phyloP scores from a whole-genome alignment of 2,329 filamentous ascomycete species.

The Amesomyces nigricolor region DNA sequence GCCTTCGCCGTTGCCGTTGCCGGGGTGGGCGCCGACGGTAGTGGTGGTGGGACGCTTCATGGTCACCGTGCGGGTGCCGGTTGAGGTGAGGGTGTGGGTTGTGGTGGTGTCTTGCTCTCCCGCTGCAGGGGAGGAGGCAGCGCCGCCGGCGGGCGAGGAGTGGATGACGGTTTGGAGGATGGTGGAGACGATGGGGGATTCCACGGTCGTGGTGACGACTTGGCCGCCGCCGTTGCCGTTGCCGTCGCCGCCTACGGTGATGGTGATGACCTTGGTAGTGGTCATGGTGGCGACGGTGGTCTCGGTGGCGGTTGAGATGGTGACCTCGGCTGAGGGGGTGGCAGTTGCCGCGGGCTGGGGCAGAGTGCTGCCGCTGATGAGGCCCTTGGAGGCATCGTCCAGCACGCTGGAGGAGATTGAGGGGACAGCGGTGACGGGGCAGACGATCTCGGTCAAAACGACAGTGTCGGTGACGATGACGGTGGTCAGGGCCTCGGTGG shows the following conservation, averaged over 20 bases:
- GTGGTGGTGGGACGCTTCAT: conserved; percentile 17
- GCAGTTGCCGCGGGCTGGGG: conserved; percentile 29
- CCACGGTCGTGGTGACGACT: conserved; percentile 27
- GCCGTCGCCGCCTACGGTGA: conserved; percentile 25
- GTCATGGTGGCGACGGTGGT: conserved; percentile 24
- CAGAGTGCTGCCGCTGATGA: conserved; percentile 36
- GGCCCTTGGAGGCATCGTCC: conserved; percentile 29
- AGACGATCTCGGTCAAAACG: conserved; percentile 36
- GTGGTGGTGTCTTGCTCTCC: conserved; percentile 21
- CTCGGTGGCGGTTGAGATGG: conserved; percentile 15
- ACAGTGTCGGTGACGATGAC: conserved; percentile 37
- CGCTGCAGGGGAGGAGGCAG: conserved; percentile 4
- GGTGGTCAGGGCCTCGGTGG: conserved; percentile 28
- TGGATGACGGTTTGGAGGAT: conserved; percentile 24
- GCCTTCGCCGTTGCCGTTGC: conserved; percentile 1
- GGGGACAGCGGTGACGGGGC: conserved; percentile 38
- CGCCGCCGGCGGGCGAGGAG: conserved; percentile 5
- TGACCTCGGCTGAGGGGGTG: conserved; percentile 8
- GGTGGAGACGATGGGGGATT: conserved; percentile 27
- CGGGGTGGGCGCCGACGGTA: conserved; percentile 12
- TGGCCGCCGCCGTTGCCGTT: conserved; percentile 13
- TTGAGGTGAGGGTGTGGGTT: conserved; percentile 26
- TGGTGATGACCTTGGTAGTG: conserved; percentile 23
- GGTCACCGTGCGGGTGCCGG: conserved; percentile 28
- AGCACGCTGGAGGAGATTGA: conserved; percentile 36